These are phyloP conservation scores for Boletus bicolor DNA, from an alignment of 768 basidiomycete species.

Conservation along the genomic window DNA sequence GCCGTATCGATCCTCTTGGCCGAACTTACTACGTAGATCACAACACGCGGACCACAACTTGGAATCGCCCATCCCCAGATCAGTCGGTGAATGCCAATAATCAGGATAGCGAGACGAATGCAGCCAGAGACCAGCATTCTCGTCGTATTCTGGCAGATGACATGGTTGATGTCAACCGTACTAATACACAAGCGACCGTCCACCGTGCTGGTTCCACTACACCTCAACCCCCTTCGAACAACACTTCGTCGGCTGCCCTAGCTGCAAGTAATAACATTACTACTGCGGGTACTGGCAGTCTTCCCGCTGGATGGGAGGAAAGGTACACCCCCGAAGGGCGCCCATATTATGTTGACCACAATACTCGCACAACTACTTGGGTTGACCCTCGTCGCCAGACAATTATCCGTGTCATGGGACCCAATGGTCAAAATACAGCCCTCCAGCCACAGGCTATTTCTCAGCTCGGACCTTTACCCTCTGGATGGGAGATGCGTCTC, in stretches of 20 bases:
- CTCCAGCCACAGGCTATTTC: conserved; percentile 94
- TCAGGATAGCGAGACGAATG: conserved; percentile 77
- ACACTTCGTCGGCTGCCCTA: conserved; percentile 44
- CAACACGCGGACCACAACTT: conserved; percentile 95
- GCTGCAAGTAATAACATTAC: conserved; percentile 51
- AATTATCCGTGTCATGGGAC: conserved; percentile 94
- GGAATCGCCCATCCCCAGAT: conserved; percentile 87
- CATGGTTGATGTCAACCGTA: conserved; percentile 69
- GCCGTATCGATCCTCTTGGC: conserved; percentile 93
- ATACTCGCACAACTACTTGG: conserved; percentile 99
- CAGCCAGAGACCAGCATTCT: conserved; percentile 82
- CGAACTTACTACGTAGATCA: conserved; percentile 99
- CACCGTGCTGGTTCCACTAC: conserved; percentile 40
- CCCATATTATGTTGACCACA: conserved; percentile 99
- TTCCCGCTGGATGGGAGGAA: conserved; percentile 99
- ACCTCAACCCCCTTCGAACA: conserved; percentile 27
- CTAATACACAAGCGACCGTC: conserved; percentile 37
- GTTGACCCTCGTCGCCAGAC: conserved; percentile 98
- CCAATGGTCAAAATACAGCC: conserved; percentile 81
- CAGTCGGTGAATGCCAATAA: conserved; percentile 67
- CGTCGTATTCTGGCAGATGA: conserved; percentile 83
- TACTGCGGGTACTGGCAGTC: conserved; percentile 75
- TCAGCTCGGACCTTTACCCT: conserved; percentile 94
- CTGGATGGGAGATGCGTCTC: conserved; percentile 99
- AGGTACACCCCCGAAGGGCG: conserved; percentile 97